Base-by-base conservation (phyloP, 352 stramenopile genomes). In the Phytopythium helicoides region DNA sequence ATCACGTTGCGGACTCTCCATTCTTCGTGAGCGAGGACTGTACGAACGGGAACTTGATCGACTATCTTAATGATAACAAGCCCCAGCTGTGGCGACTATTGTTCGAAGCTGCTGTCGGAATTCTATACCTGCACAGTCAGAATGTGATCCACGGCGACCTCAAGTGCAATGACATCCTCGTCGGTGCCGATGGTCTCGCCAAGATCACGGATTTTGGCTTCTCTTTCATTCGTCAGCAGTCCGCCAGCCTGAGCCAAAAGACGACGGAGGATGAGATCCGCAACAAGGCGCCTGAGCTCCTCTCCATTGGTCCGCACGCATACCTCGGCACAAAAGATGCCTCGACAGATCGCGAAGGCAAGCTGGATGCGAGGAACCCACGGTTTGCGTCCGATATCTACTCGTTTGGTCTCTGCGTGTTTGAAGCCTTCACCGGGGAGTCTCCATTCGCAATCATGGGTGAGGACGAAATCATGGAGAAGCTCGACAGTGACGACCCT, bases 401-500 rank as follows among this genome's bases (percentile, higher is more conserved):
- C 42, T 57, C 65, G 10, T 64, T 81, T 21, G 71, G 68, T 18
- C 74, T 79, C 66, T 78, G 68, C 35, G 70, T 79, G 22, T 54
- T 70, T 18, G 71, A 81, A 35, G 68, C 68, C 0, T 61, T 76
- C 46, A 74, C 49, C 5, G 54, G 58, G 14, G 57, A 74, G 19
- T 42, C 48, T 36, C 71, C 71, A 16, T 81, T 66, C 42, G 58
- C 48, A 2, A n/a, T 66, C 19, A 54, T 62, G 0, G 63, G 63
- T 19, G 63, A 68, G 8, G 59, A 73, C 23, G 54, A 51, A 8
- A 65, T 75, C 22, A 31, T 75, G n/a, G 62, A 68, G 15, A 51
- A 49, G 3, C 15, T 68, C 6, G 52, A 51, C 10, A 60, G 47
- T 16, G 48, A 48, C 15, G 54, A 64, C 23, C 54, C 56, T 7